Percentiles rank a stretch among this genome's conserved stretches.
Conservation (phyloP, 257 asterid species). For the Primulina eburnea region DNA sequence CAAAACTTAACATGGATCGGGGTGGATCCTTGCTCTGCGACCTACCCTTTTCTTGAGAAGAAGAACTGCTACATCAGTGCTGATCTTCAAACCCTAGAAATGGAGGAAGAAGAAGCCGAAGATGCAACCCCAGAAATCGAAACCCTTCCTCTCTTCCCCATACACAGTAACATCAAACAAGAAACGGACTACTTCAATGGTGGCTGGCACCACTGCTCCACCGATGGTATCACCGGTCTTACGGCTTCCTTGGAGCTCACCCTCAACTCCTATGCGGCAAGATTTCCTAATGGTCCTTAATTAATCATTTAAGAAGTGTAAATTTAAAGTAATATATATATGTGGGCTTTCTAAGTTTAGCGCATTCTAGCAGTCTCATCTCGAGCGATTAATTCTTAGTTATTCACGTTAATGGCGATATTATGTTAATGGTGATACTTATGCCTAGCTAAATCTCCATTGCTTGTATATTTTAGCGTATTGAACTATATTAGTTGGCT, state of each 20-base stretch:
- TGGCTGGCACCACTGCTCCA: slow-evolving; percentile 3
- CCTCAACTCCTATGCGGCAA: slow-evolving; percentile 63
- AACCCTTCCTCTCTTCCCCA: slow-evolving; percentile 90
- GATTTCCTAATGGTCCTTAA: slow-evolving; percentile 35
- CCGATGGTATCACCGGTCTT: slow-evolving; percentile 22
- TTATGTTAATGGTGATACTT: background rate
- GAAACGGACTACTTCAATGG: slow-evolving; percentile 28
- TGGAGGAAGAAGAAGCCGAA: slow-evolving; percentile 31
- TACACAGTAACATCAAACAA: slow-evolving; percentile 54
- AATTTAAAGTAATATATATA: slow-evolving; percentile 17
- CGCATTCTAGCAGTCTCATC: background rate
- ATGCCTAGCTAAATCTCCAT: background rate
- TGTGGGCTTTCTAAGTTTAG: background rate
- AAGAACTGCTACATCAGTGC: slow-evolving; percentile 23
- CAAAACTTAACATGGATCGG: slow-evolving; percentile 56
- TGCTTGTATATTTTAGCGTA: background rate
- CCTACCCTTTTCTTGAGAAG: slow-evolving; percentile 60
- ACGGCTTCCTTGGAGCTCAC: slow-evolving; percentile 81
- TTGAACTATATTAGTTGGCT: too few relatives aligned
- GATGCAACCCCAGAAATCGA: slow-evolving; percentile 38
- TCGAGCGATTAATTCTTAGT: background rate
- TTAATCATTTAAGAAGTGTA: slow-evolving; percentile 18
- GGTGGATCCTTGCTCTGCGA: slow-evolving; percentile 40
- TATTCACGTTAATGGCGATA: background rate
- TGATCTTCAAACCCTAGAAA: slow-evolving; percentile 53